These are phyloP conservation scores for Lactarius indigo DNA, from an alignment of 768 basidiomycete genomes.

Conservation along the genomic window DNA sequence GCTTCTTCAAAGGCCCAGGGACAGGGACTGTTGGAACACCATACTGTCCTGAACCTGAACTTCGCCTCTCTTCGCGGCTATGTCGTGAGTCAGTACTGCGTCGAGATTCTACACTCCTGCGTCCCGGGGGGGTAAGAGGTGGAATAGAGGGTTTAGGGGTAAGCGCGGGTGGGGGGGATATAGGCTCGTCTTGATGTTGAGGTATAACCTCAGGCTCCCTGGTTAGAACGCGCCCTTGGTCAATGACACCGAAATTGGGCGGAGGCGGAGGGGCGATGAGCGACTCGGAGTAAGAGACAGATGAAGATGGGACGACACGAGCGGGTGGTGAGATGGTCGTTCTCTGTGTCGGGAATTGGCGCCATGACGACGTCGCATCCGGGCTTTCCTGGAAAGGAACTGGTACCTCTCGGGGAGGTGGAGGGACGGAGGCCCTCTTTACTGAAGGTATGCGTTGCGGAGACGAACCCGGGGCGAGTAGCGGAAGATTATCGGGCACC, in stretches of 20 bases:
- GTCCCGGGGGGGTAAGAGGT: constrained; percentile 15
- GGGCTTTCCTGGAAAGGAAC: constrained; percentile 1
- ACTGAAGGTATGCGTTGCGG: constrained; percentile 3
- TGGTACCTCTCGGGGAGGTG: constrained; percentile 12
- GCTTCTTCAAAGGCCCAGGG: constrained; percentile 13
- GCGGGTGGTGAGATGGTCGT: constrained; percentile 19
- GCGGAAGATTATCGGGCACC: constrained; percentile 1
- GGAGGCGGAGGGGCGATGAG: constrained; percentile 5
- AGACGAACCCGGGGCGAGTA: neutral
- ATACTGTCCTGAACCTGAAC: constrained; percentile 12
- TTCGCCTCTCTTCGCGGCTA: constrained; percentile 13
- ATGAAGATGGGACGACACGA: constrained; percentile 14
- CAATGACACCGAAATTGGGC: neutral
- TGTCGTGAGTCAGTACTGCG: constrained; percentile 9
- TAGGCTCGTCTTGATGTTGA: constrained; percentile 8
- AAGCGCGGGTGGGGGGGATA: neutral
- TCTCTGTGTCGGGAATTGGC: constrained; percentile 15
- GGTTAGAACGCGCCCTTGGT: constrained; percentile 11
- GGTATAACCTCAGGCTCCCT: constrained; percentile 11
- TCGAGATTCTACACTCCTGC: constrained; percentile 18
- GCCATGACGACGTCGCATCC: constrained; percentile 11
- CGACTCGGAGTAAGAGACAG: neutral
- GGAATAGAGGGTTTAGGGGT: constrained; percentile 6
- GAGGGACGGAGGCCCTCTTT: constrained; percentile 17
- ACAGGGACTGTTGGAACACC: neutral